A percentile compares a stretch with the other conserved stretches of the same genome.
phyloP scores from a whole-genome alignment of 106 monocot species.

The Triglochin maritima region DNA sequence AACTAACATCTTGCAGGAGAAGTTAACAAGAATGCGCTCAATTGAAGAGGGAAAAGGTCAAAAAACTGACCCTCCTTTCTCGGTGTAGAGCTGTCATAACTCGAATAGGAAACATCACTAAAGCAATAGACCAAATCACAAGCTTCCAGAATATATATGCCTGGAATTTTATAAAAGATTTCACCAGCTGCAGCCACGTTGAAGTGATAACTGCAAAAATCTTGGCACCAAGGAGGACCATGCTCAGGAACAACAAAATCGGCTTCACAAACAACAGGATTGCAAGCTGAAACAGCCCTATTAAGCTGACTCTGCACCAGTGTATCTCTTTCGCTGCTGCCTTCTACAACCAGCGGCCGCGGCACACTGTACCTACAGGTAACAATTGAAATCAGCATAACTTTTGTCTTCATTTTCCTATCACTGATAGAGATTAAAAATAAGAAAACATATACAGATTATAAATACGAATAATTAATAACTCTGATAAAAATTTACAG shows the following conservation, averaged over 20 bases:
- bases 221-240: constrained; percentile 4
- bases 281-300: background rate
- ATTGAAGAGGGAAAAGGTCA: background rate
- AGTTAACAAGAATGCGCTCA: background rate
- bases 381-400: no score
- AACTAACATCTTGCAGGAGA: no score
- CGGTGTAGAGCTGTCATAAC: constrained; percentile 15
- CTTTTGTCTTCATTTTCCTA: no score
- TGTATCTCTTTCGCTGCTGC: background rate
- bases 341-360: no score
- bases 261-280: constrained; percentile 5
- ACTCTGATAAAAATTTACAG: no score
- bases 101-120: constrained; percentile 13
- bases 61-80: constrained; percentile 10
- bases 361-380: no score
- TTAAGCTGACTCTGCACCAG: background rate
- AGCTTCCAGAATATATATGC: constrained; percentile 9
- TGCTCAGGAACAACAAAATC: constrained; percentile 1
- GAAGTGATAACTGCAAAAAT: background rate
- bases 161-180: constrained; percentile 6
- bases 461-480: no score
- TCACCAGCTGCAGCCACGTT: constrained; percentile 10
- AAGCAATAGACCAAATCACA: constrained; percentile 2
- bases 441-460: no score
- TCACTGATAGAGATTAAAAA: no score